These are phyloP conservation scores for Coemansia sp. DNA, from an alignment of 192 early-diverging fungal genomes.

Conservation along the genomic window DNA sequence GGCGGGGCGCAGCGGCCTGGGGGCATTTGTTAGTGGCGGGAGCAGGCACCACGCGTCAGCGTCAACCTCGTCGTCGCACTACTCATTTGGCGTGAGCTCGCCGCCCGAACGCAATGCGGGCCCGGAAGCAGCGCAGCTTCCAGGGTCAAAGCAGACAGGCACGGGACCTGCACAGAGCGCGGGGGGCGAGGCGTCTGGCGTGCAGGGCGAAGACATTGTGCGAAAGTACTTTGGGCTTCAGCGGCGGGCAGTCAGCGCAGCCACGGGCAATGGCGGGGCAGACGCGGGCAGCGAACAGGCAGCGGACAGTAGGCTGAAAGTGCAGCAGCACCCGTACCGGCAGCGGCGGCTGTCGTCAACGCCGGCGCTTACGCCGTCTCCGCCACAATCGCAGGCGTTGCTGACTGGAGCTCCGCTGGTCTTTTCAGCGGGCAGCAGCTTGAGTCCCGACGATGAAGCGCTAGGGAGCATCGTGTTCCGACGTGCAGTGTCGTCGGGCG, in stretches of 20 bases:
- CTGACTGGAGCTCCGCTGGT: not conserved
- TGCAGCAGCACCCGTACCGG: constrained; percentile 2
- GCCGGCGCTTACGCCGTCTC: not conserved
- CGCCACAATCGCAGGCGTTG: not conserved
- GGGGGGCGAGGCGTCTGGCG: not conserved
- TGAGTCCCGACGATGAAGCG: constrained; percentile 1
- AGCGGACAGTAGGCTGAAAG: not conserved
- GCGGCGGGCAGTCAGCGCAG: constrained; percentile 8
- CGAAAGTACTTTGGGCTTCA: constrained; percentile 47
- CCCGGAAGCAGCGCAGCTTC: constrained; percentile 2
- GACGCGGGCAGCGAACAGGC: not conserved
- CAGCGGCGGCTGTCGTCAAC: not conserved
- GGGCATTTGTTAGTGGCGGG: constrained; percentile 6
- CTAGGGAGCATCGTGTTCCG: constrained; percentile 39
- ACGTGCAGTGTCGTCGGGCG: constrained; percentile 48
- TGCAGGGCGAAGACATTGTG: constrained; percentile 46
- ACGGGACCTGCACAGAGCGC: not conserved
- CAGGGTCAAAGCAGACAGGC: not conserved
- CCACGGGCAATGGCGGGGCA: not conserved
- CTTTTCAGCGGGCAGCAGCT: not conserved
- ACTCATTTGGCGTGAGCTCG: constrained; percentile 27
- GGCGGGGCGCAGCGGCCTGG: constrained; percentile 19
- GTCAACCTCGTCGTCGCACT: constrained; percentile 41
- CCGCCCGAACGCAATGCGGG: constrained; percentile 20
- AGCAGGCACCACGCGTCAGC: constrained; percentile 40